A percentile compares a stretch with the other conserved stretches of the same genome.
These are phyloP conservation scores for Penicillium steckii DNA, from an alignment of 495 filamentous ascomycete genomes.

Conservation along the genomic window DNA sequence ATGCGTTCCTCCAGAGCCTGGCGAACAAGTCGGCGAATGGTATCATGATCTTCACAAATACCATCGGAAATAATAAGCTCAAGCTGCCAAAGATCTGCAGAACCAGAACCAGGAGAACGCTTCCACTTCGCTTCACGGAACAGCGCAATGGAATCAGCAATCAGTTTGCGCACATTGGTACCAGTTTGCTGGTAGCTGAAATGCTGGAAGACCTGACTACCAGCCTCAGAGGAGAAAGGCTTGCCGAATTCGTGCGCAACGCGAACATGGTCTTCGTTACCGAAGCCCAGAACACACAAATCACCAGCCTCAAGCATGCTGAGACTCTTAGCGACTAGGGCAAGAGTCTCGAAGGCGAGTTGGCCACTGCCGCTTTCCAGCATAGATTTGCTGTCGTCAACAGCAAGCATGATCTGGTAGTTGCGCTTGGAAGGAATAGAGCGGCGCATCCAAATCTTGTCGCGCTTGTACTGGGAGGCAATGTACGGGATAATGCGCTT, in stretches of 20 bases:
- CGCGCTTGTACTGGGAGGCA: constrained; percentile 92
- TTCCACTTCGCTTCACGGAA: constrained; percentile 74
- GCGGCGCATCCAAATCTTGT: constrained; percentile 99
- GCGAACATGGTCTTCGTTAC: constrained; percentile 66
- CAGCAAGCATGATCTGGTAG: constrained; percentile 95
- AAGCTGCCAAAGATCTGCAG: constrained; percentile 91
- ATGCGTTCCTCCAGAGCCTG: constrained; percentile 89
- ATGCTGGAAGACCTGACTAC: constrained; percentile 73
- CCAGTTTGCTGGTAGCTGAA: constrained; percentile 83
- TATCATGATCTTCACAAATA: constrained; percentile 85
- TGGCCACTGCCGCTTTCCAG: constrained; percentile 63
- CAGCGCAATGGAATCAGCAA: constrained; percentile 71
- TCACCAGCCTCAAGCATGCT: constrained; percentile 92
- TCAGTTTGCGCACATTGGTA: constrained; percentile 79
- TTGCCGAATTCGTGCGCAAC: constrained; percentile 86
- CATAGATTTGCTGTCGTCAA: constrained; percentile 96
- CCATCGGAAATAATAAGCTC: constrained; percentile 92
- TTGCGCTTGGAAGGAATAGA: constrained; percentile 85
- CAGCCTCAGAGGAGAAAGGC: constrained; percentile 80
- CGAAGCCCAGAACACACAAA: constrained; percentile 86
- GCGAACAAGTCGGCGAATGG: constrained; percentile 73
- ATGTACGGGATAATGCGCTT: constrained; percentile 99
- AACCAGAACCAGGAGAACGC: constrained; percentile 49
- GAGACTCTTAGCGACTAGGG: constrained; percentile 79
- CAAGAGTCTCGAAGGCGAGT: constrained; percentile 88